Evolutionary conservation across 73 alveolate genomes (phyloP).

Genomic region (Durusdinium trenchii): DNA sequence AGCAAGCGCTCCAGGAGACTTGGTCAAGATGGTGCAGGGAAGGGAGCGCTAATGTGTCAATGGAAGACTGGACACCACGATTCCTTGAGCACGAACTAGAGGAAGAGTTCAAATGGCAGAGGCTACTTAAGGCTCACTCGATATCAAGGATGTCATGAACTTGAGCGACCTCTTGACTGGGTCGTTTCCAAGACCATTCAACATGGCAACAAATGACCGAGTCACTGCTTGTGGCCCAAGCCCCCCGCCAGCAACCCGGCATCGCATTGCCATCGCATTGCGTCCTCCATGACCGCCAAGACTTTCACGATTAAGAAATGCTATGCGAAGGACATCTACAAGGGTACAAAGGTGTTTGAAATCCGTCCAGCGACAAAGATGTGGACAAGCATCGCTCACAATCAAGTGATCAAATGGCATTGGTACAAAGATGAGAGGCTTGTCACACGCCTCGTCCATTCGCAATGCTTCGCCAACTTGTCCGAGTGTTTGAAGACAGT

Average conservation of each 20-base stretch:
- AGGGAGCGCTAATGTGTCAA: no score
- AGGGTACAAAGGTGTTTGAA: background rate
- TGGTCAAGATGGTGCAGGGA: no score
- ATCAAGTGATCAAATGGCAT: background rate
- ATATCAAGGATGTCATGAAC: no score
- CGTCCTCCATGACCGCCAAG: background rate
- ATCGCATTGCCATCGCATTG: background rate
- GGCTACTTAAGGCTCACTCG: no score
- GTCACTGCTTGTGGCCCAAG: background rate
- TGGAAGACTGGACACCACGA: no score
- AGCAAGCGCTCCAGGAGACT: no score
- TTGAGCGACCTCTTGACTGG: no score
- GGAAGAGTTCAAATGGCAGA: no score
- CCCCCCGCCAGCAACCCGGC: background rate
- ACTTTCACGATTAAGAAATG: background rate
- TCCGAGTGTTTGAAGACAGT: background rate
- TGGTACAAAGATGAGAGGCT: background rate
- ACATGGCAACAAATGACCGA: no score
- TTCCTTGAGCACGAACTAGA: no score
- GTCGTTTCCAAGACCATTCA: no score
- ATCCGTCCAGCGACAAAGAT: slow-evolving; percentile 1
- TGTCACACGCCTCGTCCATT: background rate
- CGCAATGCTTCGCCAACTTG: background rate
- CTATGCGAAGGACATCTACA: background rate
- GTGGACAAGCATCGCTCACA: background rate